Base-by-base conservation (phyloP, 768 basidiomycete genomes). In the Suillus alpinus region DNA sequence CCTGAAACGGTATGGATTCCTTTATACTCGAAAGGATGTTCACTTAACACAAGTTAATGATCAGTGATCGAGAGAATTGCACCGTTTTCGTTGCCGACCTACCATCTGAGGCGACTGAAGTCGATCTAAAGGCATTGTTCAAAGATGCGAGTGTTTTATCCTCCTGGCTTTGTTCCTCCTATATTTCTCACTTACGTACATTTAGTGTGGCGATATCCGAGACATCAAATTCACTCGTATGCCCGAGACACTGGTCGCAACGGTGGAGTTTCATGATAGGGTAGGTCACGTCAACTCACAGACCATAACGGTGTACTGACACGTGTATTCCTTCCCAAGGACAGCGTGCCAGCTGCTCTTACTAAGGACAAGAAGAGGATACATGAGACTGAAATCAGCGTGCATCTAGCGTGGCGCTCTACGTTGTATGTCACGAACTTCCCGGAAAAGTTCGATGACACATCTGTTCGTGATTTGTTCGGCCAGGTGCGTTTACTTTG, bases 341-440 rank as follows among this genome's bases (percentile, higher is more conserved):
- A 93, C 16, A 84, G 83, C 60, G 82, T 98, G 2, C 93, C 94
- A 9, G 85, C 86, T 0, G 97, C 93, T 2, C 79, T 96, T 41
- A 96, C 95, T 0, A 95, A 94, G 71, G 96, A 99, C 76, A 97
- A 96, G 76, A 97, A 96, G 72, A 85, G 87, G 53, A 67, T 98
- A 39, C 80, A 82, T 50, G 88, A 81, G 0, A 78, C 85, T 51
- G 94, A 97, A 71, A 79, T 98, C 20, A 79, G 84, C 8, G 95
- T 98, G 3, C 88, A 95, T 69, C 80, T 96, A 46, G 94, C 92
- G 2, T 97, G 95, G 95, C 84, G 89, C 65, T 94, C 94, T 3
- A 98, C 95, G 5, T 74, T 99, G 3, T 99, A 95, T 73, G 87
- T 97, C 56, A 95, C 97, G 18, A 99, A 98, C 76, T 98, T 98